These are phyloP conservation scores for Trichoderma gamsii DNA, from an alignment of 495 filamentous ascomycete species.

Conservation along the genomic window DNA sequence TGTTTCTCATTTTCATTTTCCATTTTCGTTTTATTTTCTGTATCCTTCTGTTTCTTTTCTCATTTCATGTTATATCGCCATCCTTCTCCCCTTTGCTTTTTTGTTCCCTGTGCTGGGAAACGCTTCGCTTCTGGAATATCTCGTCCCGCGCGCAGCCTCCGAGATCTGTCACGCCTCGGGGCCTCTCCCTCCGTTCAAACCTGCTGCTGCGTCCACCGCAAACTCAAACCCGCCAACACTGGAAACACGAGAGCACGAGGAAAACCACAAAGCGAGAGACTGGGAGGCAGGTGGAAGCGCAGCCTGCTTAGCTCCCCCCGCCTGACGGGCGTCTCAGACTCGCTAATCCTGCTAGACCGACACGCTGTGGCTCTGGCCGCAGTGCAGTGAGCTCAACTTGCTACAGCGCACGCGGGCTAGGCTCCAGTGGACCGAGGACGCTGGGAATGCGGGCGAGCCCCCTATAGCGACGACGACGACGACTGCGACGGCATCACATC, in stretches of 20 bases:
- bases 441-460: background rate
- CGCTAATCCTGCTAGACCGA: background rate
- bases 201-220: background rate
- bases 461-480: constrained; percentile 5
- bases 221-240: too few species aligned
- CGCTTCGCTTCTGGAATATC: background rate
- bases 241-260: too few species aligned
- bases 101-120: background rate
- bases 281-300: background rate
- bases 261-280: background rate
- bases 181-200: background rate
- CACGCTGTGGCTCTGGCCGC: background rate
- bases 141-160: background rate
- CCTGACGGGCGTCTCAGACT: constrained; percentile 2
- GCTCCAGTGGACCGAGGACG: background rate
- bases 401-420: background rate
- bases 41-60: background rate
- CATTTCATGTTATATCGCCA: background rate
- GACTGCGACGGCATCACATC: background rate
- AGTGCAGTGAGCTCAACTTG: background rate
- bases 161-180: background rate
- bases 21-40: background rate
- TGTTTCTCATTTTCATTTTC: background rate
- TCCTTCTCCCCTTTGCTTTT: background rate
- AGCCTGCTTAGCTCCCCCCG: background rate